Conservation (phyloP, 257 asterid species). For the Rubia yunnanensis region DNA sequence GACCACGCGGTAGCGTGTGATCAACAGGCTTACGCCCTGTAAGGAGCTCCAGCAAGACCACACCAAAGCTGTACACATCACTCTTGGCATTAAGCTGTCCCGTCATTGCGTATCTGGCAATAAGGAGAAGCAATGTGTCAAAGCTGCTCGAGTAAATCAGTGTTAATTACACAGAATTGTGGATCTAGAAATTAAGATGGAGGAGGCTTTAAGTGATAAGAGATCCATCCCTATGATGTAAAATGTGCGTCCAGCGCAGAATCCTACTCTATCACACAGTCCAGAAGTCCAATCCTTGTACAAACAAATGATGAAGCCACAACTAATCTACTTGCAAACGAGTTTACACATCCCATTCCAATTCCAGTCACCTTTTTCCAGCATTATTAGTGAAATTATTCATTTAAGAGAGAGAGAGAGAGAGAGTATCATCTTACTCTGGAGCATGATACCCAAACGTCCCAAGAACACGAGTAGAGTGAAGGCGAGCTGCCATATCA, state of each 20-base stretch:
- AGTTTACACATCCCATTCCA: background rate
- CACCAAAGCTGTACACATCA: conserved; percentile 85
- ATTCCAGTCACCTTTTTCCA: background rate
- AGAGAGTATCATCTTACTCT: conserved; percentile 39
- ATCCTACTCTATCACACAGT: background rate
- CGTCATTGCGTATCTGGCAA: conserved; percentile 78
- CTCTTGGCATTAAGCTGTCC: conserved; percentile 84
- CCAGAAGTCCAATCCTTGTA: background rate
- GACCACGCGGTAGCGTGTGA: conserved; percentile 85
- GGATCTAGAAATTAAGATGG: background rate
- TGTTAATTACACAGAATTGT: background rate
- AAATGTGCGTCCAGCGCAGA: background rate
- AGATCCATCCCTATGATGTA: background rate
- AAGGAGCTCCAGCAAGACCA: conserved; percentile 77
- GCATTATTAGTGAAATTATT: background rate
- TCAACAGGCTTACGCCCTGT: conserved; percentile 89
- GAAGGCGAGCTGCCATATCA: conserved; percentile 93
- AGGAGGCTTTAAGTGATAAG: background rate
- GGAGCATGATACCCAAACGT: conserved; percentile 95
- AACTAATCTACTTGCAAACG: background rate
- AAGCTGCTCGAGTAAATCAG: background rate
- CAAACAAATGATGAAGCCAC: background rate
- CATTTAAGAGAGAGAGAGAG: background rate
- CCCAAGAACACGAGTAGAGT: conserved; percentile 92
- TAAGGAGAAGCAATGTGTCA: conserved; percentile 10